Evolutionary conservation across 2,329 filamentous ascomycete species (phyloP).

Genomic region (Metarhizium anisopliae): DNA sequence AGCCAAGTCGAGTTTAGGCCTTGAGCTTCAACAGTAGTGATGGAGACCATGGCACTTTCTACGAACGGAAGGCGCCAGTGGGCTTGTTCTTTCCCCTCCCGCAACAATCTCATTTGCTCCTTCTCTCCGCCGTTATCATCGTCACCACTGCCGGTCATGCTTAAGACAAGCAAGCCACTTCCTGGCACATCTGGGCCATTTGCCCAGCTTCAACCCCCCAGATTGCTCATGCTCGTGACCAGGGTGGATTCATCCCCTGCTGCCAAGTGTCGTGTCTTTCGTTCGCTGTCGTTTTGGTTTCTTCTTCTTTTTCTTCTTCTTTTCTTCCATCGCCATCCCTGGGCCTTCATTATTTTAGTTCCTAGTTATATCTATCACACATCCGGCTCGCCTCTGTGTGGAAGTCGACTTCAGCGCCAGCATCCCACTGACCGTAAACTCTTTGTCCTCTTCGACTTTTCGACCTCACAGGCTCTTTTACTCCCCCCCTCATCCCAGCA

Average conservation of each 20-base stretch:
- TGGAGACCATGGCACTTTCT: not conserved
- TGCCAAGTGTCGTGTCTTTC: not conserved
- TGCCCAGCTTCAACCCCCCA: not conserved
- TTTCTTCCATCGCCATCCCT: constrained; percentile 1
- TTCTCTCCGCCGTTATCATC: not conserved
- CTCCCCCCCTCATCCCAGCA: constrained; percentile 5
- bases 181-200: not conserved
- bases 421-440: not conserved
- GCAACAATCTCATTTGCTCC: not conserved
- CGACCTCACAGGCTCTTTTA: constrained; percentile 5
- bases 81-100: not conserved
- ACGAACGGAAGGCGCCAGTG: constrained; percentile 4
- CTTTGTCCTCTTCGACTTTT: not conserved
- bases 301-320: not conserved
- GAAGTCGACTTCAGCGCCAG: not conserved
- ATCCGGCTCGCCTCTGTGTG: not conserved
- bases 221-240: constrained; percentile 1
- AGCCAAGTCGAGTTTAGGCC: not conserved
- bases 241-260: not conserved
- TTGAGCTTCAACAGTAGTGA: not conserved
- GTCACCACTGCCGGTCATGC: not conserved
- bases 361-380: not conserved
- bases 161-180: not conserved
- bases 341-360: not conserved
- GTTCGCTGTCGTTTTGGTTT: not conserved